These are phyloP conservation scores for Fusarium neocosmosporiellum DNA, from an alignment of 2,329 filamentous ascomycete species.

Conservation along the genomic window DNA sequence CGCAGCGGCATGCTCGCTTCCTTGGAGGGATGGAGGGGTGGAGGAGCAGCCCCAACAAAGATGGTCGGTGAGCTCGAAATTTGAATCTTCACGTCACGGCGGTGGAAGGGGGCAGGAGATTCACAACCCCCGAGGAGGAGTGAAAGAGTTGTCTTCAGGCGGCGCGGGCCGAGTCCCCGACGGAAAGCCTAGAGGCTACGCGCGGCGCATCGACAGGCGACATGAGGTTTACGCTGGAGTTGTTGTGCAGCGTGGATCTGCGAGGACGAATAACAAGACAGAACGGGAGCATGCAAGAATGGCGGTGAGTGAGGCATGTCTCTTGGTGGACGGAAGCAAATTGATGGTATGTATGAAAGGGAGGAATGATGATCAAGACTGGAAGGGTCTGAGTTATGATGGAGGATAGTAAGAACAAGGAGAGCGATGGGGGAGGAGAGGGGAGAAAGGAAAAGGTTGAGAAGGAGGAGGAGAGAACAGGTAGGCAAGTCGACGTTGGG, in stretches of 20 bases:
- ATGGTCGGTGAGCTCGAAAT: conserved; percentile 60
- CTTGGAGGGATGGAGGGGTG: conserved; percentile 56
- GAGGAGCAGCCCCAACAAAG: conserved; percentile 53
- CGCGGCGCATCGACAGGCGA: conserved; percentile 61
- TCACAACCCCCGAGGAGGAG: conserved; percentile 63
- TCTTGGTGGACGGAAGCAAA: not conserved
- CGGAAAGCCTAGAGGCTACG: conserved; percentile 58
- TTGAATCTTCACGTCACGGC: conserved; percentile 61
- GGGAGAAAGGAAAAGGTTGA: conserved; percentile 2
- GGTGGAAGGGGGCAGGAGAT: conserved; percentile 56
- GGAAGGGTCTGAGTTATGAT: conserved; percentile 3
- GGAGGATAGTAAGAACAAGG: not conserved
- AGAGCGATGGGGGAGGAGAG: not conserved
- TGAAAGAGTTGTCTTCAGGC: conserved; percentile 67
- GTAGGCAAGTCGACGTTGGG: not conserved
- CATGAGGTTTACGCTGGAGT: conserved; percentile 54
- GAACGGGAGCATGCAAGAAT: conserved; percentile 8
- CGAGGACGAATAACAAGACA: conserved; percentile 19
- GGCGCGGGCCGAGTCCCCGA: conserved; percentile 62
- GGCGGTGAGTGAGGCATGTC: conserved; percentile 15
- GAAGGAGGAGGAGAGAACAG: not conserved
- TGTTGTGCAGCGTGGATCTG: conserved; percentile 16
- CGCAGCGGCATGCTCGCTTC: conserved; percentile 63
- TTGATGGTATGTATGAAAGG: not conserved
- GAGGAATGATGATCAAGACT: not conserved